Conservation (phyloP, 257 asterid species). For the Thymus mandschuricus region DNA sequence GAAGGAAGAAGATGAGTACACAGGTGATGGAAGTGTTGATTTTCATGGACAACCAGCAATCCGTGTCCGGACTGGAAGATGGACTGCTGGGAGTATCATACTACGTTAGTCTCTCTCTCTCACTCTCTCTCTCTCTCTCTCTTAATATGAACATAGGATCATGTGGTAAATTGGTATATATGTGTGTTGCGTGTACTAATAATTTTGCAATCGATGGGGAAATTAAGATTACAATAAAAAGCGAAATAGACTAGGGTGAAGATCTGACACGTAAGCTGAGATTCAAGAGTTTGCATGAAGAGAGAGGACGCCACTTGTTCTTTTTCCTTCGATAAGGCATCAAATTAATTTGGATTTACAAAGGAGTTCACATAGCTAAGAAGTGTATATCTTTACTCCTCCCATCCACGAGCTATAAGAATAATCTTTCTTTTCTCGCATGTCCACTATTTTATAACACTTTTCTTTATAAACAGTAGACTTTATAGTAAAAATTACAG, state of each 20-base stretch:
- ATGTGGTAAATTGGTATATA: not conserved
- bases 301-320: conserved; percentile 18
- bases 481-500: too few relatives aligned
- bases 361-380: not conserved
- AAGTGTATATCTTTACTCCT: too few relatives aligned
- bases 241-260: not conserved
- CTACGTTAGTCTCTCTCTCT: conserved; percentile 52
- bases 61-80: conserved; percentile 57
- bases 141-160: not conserved
- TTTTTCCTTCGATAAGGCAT: not conserved
- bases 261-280: conserved; percentile 6
- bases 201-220: not conserved
- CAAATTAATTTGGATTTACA: not conserved
- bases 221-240: not conserved
- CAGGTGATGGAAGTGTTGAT: conserved; percentile 83
- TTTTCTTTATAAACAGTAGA: too few relatives aligned
- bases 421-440: too few relatives aligned
- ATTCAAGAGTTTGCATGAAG: conserved; percentile 26
- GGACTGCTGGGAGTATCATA: conserved; percentile 74
- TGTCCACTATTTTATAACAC: too few relatives aligned
- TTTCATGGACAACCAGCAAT: conserved; percentile 70
- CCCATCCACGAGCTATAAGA: too few relatives aligned
- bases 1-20: conserved; percentile 47
- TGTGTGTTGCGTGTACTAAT: not conserved
- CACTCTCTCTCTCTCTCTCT: too few relatives aligned